Percentiles rank a stretch among this genome's conserved stretches.
Conservation (phyloP, 352 stramenopile species). For the Aphanomyces cochlioides region DNA sequence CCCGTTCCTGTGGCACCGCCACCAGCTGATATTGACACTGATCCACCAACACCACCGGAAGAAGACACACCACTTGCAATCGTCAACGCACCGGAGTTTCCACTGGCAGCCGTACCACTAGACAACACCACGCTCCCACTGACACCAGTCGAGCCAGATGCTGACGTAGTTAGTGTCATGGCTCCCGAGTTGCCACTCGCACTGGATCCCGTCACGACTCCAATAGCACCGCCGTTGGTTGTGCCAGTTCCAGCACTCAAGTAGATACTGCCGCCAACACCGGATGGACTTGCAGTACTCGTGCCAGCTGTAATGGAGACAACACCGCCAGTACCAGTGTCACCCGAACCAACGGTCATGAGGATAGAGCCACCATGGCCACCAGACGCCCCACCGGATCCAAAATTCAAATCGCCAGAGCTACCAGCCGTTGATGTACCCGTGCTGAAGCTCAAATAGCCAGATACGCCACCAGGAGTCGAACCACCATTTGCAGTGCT, state of each 20-base stretch:
- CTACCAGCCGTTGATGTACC: constrained; percentile 6
- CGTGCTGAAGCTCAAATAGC: constrained; percentile 21
- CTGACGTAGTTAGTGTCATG: background rate
- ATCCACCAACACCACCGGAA: too few relatives aligned
- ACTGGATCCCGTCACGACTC: constrained; percentile 34
- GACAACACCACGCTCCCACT: constrained; percentile 25
- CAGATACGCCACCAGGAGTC: background rate
- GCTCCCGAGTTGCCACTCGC: constrained; percentile 24
- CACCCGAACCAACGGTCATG: constrained; percentile 30
- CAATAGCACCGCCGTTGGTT: constrained; percentile 38
- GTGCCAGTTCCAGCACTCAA: constrained; percentile 31
- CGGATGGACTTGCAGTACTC: constrained; percentile 3
- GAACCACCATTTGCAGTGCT: background rate
- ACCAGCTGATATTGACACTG: too few relatives aligned
- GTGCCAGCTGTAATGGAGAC: constrained; percentile 31
- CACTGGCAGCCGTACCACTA: constrained; percentile 34
- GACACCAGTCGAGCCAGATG: constrained; percentile 13
- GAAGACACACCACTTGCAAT: constrained; percentile 1
- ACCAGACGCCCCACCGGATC: constrained; percentile 1
- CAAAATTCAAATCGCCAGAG: constrained; percentile 26
- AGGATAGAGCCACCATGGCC: constrained; percentile 11
- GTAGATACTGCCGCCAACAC: constrained; percentile 31
- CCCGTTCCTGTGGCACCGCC: too few relatives aligned
- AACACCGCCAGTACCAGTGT: constrained; percentile 24
- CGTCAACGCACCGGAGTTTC: constrained; percentile 28